Evolutionary conservation across 306 rosid genomes (phyloP), one percentile per base, ranked within the genome.

Genomic region (Senna siamea): DNA sequence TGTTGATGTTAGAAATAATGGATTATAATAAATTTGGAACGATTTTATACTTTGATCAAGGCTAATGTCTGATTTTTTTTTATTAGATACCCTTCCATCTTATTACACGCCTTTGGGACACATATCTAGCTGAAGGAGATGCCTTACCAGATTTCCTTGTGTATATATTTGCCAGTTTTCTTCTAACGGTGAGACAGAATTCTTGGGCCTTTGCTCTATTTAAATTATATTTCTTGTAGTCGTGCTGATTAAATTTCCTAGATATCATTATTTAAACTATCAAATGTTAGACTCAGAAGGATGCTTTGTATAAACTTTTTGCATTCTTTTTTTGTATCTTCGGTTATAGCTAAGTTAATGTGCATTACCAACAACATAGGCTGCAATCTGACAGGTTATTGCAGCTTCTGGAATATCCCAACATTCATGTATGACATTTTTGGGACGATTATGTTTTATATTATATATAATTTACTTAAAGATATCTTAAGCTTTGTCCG

Each of bases 61-160:
- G 59, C 80, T 86, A 59, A 85, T 69, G 66, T 34, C 38, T 67
- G 46, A 26, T 57, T 75, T 55, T 81, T 48, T 83, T 73, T 38
- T 23, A 71, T 61, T 81, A 95, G 99, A 86, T 95, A 75, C 99
- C 99, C 58, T 95, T 90, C 81, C 79, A 87, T 79, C 92, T 95
- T n/a, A 87, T 95, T 65, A 84, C 93, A 11, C 99, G 99, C 78
- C 85, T 95, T 58, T 95, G 99, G 99, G 99, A 95, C 83, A 95
- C 99, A 3, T 95, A 92, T 79, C 99, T 95, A 68, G 98, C 99
- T 3, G 98, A 95, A 85, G 99, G 99, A 78, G 97, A 95, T 78
- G 96, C 93, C 40, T 85, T 95, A 76, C 97, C 99, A 38, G 97
- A 95, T 79, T 95, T 95, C 84, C 99, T 95, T 72, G 98, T 95